Conservation (phyloP, 257 asterid species). For the Galeopsis tetrahit region DNA sequence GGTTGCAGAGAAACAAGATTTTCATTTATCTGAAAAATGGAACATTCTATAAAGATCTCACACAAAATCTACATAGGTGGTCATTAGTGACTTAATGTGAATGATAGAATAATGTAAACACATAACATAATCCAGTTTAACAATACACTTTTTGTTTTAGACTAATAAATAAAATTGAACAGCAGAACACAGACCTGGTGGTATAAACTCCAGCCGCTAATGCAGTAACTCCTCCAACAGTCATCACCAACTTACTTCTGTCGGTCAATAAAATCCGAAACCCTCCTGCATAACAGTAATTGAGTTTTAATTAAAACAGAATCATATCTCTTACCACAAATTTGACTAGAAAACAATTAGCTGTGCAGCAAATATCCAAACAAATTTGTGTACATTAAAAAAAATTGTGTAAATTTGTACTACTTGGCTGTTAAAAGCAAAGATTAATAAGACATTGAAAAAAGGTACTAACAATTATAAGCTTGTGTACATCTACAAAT, state of each 20-base stretch:
- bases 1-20: conserved; percentile 17
- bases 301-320: conserved; percentile 21
- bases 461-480: not conserved
- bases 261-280: conserved; percentile 77
- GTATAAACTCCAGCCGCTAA: conserved; percentile 98
- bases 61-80: not conserved
- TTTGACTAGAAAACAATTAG: conserved; percentile 28
- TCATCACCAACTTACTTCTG: conserved; percentile 82
- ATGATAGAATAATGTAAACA: conserved; percentile 22
- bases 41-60: conserved; percentile 5
- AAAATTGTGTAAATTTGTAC: too few relatives aligned
- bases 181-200: conserved; percentile 64
- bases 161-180: conserved; percentile 8
- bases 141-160: not conserved
- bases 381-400: conserved; percentile 16
- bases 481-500: not conserved
- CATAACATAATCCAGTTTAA: conserved; percentile 14
- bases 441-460: not conserved
- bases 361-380: conserved; percentile 13
- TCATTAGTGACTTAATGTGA: conserved; percentile 7
- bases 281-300: conserved; percentile 65
- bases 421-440: not conserved
- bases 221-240: conserved; percentile 97
- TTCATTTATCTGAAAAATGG: not conserved
- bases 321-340: not conserved